Percentiles rank a stretch among this genome's conserved stretches.
These are phyloP conservation scores for Mycoemilia scoparia DNA, from an alignment of 192 early-diverging fungal genomes.

Conservation along the genomic window DNA sequence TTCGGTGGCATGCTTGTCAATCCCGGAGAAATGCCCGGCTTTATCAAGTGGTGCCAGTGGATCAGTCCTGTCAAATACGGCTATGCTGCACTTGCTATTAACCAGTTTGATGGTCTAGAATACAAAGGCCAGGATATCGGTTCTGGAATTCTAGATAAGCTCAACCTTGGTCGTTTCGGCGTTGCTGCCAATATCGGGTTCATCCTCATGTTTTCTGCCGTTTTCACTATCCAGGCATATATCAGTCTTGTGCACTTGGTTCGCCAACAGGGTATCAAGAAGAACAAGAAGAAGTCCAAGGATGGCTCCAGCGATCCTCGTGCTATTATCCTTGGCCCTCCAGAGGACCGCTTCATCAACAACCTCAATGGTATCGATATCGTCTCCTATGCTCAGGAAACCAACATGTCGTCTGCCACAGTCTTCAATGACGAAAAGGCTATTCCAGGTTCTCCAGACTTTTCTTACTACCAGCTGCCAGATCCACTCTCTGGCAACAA, in stretches of 20 bases:
- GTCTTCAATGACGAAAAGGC: too few species aligned
- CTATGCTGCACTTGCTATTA: slow-evolving; percentile 28
- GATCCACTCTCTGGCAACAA: too few species aligned
- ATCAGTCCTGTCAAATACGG: slow-evolving; percentile 37
- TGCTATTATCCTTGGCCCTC: too few species aligned
- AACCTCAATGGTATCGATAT: too few species aligned
- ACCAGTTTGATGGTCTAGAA: slow-evolving; percentile 25
- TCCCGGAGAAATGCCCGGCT: slow-evolving; percentile 32
- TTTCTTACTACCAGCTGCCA: too few species aligned
- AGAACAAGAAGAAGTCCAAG: too few species aligned
- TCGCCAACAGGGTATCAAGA: too few species aligned
- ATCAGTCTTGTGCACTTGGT: slow-evolving; percentile 12
- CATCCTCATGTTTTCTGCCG: slow-evolving; percentile 5
- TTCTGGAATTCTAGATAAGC: slow-evolving; percentile 8
- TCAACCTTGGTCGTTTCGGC: slow-evolving; percentile 19
- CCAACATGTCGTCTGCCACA: too few species aligned
- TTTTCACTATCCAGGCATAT: slow-evolving; percentile 11
- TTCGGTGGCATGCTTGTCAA: slow-evolving; percentile 44
- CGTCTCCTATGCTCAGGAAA: too few species aligned
- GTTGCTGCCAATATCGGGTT: slow-evolving; percentile 21
- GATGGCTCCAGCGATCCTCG: too few species aligned
- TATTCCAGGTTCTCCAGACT: too few species aligned
- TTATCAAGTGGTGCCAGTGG: slow-evolving; percentile 32
- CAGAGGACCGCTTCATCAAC: too few species aligned
- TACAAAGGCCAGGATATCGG: slow-evolving; percentile 17